Conservation (phyloP, 2,329 filamentous ascomycete genomes). For the Parascedosporium putredinis region DNA sequence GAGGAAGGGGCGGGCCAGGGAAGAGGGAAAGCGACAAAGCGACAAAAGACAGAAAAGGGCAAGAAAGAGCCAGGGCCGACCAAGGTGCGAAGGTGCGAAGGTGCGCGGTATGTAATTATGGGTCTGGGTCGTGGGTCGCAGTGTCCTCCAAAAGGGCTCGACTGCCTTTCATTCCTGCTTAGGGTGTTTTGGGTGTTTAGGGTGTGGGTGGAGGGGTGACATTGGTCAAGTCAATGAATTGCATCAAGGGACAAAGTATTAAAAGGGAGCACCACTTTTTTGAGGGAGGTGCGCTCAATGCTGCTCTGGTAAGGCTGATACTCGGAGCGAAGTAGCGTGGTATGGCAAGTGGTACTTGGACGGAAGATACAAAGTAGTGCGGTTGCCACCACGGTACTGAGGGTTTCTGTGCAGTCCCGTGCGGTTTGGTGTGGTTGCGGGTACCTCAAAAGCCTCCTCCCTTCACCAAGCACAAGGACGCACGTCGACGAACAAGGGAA, state of each 20-base stretch:
- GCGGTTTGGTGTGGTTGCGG: not conserved
- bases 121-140: not conserved
- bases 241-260: too few relatives aligned
- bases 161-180: too few relatives aligned
- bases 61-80: too few relatives aligned
- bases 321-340: not conserved
- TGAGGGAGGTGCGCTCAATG: not conserved
- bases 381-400: too few relatives aligned
- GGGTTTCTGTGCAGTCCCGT: not conserved
- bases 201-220: not conserved
- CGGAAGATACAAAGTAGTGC: not conserved
- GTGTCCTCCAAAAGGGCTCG: not conserved
- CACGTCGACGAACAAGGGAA: not conserved
- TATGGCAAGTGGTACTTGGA: not conserved
- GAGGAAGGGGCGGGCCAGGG: not conserved
- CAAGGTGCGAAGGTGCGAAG: too few relatives aligned
- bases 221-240: not conserved
- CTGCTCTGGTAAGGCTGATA: constrained; percentile 1
- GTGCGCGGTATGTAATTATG: not conserved
- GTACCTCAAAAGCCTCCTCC: too few relatives aligned
- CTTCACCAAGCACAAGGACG: not conserved
- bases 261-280: not conserved
- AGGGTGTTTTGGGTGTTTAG: too few relatives aligned
- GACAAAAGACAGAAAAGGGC: too few relatives aligned
- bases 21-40: not conserved